A percentile compares a stretch with the other conserved stretches of the same genome.
Evolutionary conservation across 352 stramenopile species (phyloP).

Genomic region (Phytophthora brassicae): DNA sequence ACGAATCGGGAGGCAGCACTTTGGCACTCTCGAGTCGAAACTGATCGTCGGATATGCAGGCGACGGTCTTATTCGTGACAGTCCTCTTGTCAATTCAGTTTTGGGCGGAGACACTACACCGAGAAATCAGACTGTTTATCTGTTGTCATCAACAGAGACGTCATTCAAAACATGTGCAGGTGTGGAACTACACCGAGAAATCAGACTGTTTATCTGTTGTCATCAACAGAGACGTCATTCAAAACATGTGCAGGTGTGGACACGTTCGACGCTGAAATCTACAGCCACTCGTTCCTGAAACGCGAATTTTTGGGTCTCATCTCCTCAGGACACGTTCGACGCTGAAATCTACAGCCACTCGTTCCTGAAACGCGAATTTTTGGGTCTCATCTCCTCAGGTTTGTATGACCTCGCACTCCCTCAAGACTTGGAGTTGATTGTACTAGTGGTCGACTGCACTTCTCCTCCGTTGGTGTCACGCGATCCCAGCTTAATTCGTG

Average conservation of each 20-base stretch:
- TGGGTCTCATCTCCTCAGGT: slow-evolving; percentile 13
- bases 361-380: slow-evolving; percentile 22
- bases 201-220: slow-evolving; percentile 38
- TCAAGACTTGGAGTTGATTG: slow-evolving; percentile 30
- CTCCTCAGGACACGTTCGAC: slow-evolving; percentile 15
- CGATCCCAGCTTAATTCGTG: slow-evolving; percentile 28
- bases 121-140: slow-evolving; percentile 33
- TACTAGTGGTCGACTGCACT: slow-evolving; percentile 29
- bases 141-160: slow-evolving; percentile 19
- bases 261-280: slow-evolving; percentile 27
- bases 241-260: slow-evolving; percentile 12
- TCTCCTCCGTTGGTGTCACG: slow-evolving; percentile 17
- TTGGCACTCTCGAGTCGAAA: slow-evolving; percentile 19
- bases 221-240: slow-evolving; percentile 17
- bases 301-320: slow-evolving; percentile 19
- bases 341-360: slow-evolving; percentile 24
- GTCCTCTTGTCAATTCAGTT: slow-evolving; percentile 29
- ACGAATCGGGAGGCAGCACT: slow-evolving; percentile 14
- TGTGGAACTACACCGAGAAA: slow-evolving; percentile 29
- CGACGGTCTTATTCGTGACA: slow-evolving; percentile 30
- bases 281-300: slow-evolving; percentile 22
- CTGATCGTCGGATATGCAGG: slow-evolving; percentile 38
- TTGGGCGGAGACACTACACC: slow-evolving; percentile 31
- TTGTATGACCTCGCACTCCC: slow-evolving; percentile 39
- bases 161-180: slow-evolving; percentile 23